Conservation (phyloP, 2,329 filamentous ascomycete species). For the Monilinia polystroma region DNA sequence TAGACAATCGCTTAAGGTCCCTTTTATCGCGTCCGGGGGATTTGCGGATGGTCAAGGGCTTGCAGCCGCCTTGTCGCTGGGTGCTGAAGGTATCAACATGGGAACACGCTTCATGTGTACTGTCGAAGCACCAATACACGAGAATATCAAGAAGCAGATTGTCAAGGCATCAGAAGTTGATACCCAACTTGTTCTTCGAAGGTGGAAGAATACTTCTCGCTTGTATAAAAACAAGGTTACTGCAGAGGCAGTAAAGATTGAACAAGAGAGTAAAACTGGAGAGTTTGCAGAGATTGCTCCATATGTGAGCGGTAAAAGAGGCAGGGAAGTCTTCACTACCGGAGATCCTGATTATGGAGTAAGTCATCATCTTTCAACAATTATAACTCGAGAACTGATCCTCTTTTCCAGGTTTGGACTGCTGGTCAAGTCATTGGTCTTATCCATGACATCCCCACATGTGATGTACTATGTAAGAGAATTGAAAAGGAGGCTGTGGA, state of each 20-base stretch:
- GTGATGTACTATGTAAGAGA: conserved; percentile 63
- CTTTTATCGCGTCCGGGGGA: conserved; percentile 93
- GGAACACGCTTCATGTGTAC: conserved; percentile 98
- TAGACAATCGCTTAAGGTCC: conserved; percentile 77
- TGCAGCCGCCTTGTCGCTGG: conserved; percentile 84
- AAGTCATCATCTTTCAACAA: conserved; percentile 45
- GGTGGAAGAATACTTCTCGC: conserved; percentile 90
- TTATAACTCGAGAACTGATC: conserved; percentile 15
- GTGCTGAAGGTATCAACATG: conserved; percentile 97
- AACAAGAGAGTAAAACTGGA: conserved; percentile 76
- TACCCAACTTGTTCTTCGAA: conserved; percentile 80
- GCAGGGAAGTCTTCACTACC: conserved; percentile 86
- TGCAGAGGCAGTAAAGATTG: conserved; percentile 74
- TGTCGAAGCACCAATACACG: conserved; percentile 85
- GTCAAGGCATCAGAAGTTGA: conserved; percentile 86
- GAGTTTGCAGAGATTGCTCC: conserved; percentile 88
- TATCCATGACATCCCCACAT: conserved; percentile 80
- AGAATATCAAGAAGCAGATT: conserved; percentile 91
- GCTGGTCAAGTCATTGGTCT: conserved; percentile 92
- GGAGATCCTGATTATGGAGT: conserved; percentile 89
- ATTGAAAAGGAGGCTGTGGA: conserved; percentile 77
- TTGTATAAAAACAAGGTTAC: conserved; percentile 91
- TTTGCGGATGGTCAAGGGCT: conserved; percentile 94
- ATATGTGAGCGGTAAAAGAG: conserved; percentile 85
- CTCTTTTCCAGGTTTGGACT: conserved; percentile 76